Evolutionary conservation across 2,329 filamentous ascomycete species (phyloP).

Genomic region (Beauveria pseudobassiana): DNA sequence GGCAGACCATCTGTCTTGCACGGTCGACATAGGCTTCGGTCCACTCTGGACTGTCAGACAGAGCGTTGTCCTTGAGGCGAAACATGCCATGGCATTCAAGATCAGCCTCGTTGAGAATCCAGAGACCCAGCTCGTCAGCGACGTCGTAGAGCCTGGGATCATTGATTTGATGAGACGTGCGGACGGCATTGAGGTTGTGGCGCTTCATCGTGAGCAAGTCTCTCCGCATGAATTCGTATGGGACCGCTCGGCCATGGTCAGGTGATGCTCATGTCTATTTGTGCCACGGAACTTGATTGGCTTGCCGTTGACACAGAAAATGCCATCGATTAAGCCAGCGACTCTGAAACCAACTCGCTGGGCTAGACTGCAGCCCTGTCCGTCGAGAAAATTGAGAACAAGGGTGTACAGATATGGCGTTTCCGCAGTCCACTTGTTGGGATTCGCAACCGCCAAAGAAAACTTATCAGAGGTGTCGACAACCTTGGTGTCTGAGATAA

Average conservation of each 20-base stretch:
- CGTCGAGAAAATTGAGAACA: constrained; percentile 27
- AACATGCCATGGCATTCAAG: constrained; percentile 47
- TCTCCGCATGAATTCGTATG: constrained; percentile 49
- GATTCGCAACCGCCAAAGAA: constrained; percentile 36
- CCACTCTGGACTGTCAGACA: constrained; percentile 55
- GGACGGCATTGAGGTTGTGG: constrained; percentile 63
- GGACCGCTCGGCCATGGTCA: constrained; percentile 52
- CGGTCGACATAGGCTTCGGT: constrained; percentile 59
- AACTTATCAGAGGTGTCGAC: constrained; percentile 32
- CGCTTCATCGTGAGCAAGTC: constrained; percentile 61
- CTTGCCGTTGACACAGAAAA: constrained; percentile 57
- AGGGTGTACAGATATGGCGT: constrained; percentile 54
- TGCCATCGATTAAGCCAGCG: constrained; percentile 52
- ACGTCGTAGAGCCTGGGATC: constrained; percentile 54
- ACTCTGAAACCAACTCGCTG: constrained; percentile 58
- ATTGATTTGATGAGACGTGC: constrained; percentile 60
- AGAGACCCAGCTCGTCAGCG: constrained; percentile 56
- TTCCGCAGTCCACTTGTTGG: constrained; percentile 63
- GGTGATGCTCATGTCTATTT: constrained; percentile 66
- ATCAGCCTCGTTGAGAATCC: constrained; percentile 52
- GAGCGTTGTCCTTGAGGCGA: constrained; percentile 30
- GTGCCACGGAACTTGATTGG: constrained; percentile 59
- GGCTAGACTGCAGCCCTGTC: constrained; percentile 27
- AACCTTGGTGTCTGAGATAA: constrained; percentile 20
- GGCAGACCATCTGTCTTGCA: constrained; percentile 53